Base-by-base conservation (phyloP, 1,139 yeast genomes). In the Pichia sp. region DNA sequence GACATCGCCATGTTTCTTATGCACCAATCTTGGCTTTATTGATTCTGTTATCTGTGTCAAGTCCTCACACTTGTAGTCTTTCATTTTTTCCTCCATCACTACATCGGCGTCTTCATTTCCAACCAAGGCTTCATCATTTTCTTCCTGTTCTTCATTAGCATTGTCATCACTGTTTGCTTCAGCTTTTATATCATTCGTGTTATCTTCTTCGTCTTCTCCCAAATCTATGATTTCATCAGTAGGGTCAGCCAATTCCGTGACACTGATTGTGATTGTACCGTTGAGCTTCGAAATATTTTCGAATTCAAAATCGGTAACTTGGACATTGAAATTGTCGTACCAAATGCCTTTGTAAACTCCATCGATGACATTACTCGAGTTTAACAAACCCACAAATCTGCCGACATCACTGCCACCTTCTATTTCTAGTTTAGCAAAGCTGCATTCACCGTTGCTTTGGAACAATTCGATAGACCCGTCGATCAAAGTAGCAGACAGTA, bases 391-490 rank as follows among this genome's bases (percentile, higher is more conserved):
- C 55, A 64, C 49, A 59, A 67, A 52, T 34, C 52, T 56, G 43
- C 61, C 61, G 20, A 59, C 45, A 40, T 59, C 58, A 12, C 48
- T 54, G 46, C 60, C 60, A 16, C 60, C 60, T 34, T 59, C 49
- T 20, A 58, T 54, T 17, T 45, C 49, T 12, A 59, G 48, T 42
- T 42, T 51, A 16, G 56, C 55, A 43, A 46, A 52, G 16, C 24
- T 31, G 4, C 41, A n/a, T 9, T 33, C 12, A 3, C 33, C 45
- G 16, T 33, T 14, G 17, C 31, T 36, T 9, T 30, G 30, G 59
- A 72, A 73, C 5, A 73, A 60, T 55, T 75, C 75, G 16, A 70
- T 54, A 8, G 66, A 61, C 4, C 78, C 78, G 5, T 64, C 63
- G 7, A 59, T 58, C 1, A 74, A 67, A n/a, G 71, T 60, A 3